Conservation (phyloP, 192 early-diverging fungal species). For the Coemansia javaensis region DNA sequence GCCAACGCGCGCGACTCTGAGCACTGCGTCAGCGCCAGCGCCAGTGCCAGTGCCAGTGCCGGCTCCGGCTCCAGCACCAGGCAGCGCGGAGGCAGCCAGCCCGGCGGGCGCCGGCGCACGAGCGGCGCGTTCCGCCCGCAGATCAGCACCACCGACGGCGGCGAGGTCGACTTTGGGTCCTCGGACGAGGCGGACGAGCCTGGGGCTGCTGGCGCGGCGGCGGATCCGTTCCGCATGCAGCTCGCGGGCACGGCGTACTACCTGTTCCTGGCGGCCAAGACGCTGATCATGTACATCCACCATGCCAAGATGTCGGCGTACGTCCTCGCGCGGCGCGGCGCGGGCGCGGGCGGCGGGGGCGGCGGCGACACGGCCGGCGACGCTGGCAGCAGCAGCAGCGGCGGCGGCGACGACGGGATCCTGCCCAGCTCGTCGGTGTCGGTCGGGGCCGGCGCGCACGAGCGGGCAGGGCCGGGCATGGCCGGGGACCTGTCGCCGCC, state of each 20-base stretch:
- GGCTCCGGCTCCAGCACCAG: constrained; percentile 1
- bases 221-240: constrained; percentile 47
- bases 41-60: neutral
- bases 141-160: constrained; percentile 8
- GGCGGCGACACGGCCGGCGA: neutral
- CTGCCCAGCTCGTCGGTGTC: constrained; percentile 33
- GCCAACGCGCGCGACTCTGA: constrained; percentile 28
- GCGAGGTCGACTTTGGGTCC: constrained; percentile 34
- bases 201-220: constrained; percentile 1
- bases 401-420: constrained; percentile 8
- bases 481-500: constrained; percentile 42
- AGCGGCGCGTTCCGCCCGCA: constrained; percentile 13
- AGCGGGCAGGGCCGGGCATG: constrained; percentile 15
- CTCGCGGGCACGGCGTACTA: constrained; percentile 38
- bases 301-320: constrained; percentile 50
- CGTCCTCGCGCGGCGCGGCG: constrained; percentile 36
- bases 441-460: constrained; percentile 4
- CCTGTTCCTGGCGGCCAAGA: constrained; percentile 48
- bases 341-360: neutral
- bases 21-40: neutral
- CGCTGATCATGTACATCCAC: constrained; percentile 52
- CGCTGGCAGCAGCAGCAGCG: constrained; percentile 4
- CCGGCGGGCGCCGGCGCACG: neutral
- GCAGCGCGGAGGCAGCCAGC: neutral
- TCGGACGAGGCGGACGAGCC: constrained; percentile 16